Conservation (phyloP, 208 protist genomes). For the Leptomonas seymouri region DNA sequence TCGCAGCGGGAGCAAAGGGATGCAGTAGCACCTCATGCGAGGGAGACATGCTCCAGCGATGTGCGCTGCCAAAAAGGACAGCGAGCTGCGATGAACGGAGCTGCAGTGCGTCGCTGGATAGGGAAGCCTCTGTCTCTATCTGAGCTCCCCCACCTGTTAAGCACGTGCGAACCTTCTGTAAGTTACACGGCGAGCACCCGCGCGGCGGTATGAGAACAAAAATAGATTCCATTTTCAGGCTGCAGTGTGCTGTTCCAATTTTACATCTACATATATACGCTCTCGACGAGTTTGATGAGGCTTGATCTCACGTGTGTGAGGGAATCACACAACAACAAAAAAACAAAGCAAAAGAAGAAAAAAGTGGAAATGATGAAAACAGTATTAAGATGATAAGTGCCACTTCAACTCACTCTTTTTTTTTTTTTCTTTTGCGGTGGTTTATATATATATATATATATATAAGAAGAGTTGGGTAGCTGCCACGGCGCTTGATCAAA, state of each 20-base stretch:
- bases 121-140: constrained; percentile 49
- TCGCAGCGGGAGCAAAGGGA: not conserved
- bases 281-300: too few species aligned
- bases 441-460: not conserved
- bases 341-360: not conserved
- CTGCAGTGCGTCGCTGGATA: constrained; percentile 43
- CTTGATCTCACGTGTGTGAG: not conserved
- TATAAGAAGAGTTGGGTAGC: too few species aligned
- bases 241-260: not conserved
- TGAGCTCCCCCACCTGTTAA: constrained; percentile 30
- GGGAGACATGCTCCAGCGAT: constrained; percentile 41
- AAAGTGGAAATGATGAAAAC: too few species aligned
- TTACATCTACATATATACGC: constrained; percentile 11
- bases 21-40: constrained; percentile 32
- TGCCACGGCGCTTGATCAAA: too few species aligned
- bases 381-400: too few species aligned
- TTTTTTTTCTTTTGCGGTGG: too few species aligned
- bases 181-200: not conserved
- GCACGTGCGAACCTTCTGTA: constrained; percentile 3
- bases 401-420: not conserved
- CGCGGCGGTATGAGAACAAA: constrained; percentile 8
- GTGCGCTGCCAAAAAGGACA: constrained; percentile 60
- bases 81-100: constrained; percentile 49
- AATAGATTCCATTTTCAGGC: constrained; percentile 8
- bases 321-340: not conserved